Base-by-base conservation (phyloP, 2,329 filamentous ascomycete species). In the Microascus cirrosus region DNA sequence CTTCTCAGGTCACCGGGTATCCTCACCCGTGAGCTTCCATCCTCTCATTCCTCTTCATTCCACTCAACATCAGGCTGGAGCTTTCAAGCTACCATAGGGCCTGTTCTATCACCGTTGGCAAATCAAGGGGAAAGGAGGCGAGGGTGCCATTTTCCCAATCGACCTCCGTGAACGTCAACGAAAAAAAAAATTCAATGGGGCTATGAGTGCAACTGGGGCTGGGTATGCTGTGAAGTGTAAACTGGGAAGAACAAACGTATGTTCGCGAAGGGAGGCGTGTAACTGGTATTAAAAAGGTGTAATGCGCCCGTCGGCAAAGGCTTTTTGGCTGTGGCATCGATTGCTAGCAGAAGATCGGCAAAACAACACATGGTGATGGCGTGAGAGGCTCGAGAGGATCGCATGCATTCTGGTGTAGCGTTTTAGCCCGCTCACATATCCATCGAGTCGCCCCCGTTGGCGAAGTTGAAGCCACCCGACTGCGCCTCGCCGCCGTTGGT, bases 381-480 rank as follows among this genome's bases (percentile, higher is more conserved):
- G 45, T 50, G 45, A 22, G 45, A 22, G 45, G 39, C 39, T 45
- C 39, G 45, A 50, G 45, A n/a, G 45, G 20, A 24, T 24, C 45
- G 45, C 45, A 56, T 59, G 58, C 36, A 58, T 51, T 57, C 54
- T 59, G 61, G 58, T n/a, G 25, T n/a, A 55, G 60, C 51, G 55
- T 28, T 36, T 48, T 52, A 20, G 20, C 20, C 34, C 22, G 24
- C 51, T 74, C 81, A 85, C 82, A 85, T 85, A 67, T 85, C 82
- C 82, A 85, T 85, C 25, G 80, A 81, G 67, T 84, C 81, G 61
- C 76, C 77, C 59, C 79, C 79, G 68, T 84, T 90, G 71, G 89
- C 89, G 71, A 99, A 99, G 83, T 90, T 96, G 84, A 97, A 99
- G 69, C 89, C 88, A 64, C 88, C 86, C 66, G 87, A 83, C 69